phyloP scores from a whole-genome alignment of 805 yeast genomes.

The Wickerhamomyces strasburgensis region DNA sequence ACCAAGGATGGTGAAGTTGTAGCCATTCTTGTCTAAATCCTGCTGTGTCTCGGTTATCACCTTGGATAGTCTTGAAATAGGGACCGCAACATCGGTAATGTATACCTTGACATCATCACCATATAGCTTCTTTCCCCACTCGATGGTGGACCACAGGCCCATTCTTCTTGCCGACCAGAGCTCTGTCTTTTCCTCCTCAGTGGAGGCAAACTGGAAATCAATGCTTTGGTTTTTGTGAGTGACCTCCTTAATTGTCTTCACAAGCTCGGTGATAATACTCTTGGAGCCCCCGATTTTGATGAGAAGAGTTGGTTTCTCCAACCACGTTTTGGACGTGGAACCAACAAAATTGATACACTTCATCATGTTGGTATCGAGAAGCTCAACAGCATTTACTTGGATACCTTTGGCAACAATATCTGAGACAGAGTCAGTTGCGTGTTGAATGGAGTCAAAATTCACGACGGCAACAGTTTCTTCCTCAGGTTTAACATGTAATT shows the following conservation, averaged over 20 bases:
- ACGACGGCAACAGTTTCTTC: slow-evolving; percentile 65
- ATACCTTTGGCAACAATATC: slow-evolving; percentile 58
- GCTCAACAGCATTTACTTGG: slow-evolving; percentile 68
- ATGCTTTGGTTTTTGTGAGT: slow-evolving; percentile 50
- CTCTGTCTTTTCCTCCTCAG: slow-evolving; percentile 57
- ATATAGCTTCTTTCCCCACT: slow-evolving; percentile 49
- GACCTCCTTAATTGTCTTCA: slow-evolving; percentile 43
- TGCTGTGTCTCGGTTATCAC: slow-evolving; percentile 57
- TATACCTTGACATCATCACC: slow-evolving; percentile 50
- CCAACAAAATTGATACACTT: slow-evolving; percentile 54
- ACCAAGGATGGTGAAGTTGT: slow-evolving; percentile 60
- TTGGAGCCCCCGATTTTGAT: slow-evolving; percentile 57
- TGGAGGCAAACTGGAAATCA: slow-evolving; percentile 59
- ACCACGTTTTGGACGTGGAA: slow-evolving; percentile 47
- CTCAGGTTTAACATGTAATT: slow-evolving; percentile 59
- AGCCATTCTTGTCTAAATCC: slow-evolving; percentile 49
- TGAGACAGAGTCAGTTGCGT: slow-evolving; percentile 68
- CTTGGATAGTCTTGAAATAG: slow-evolving; percentile 61
- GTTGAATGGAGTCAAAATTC: slow-evolving; percentile 59
- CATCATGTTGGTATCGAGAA: slow-evolving; percentile 72
- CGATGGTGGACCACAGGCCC: slow-evolving; percentile 59
- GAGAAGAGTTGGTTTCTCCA: slow-evolving; percentile 56
- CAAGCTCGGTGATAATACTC: slow-evolving; percentile 43
- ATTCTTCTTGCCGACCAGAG: slow-evolving; percentile 77
- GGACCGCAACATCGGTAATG: slow-evolving; percentile 84